Evolutionary conservation across 345 rosid species (phyloP), one percentile per base, ranked within the genome.

Genomic region (Salix arbutifolia): DNA sequence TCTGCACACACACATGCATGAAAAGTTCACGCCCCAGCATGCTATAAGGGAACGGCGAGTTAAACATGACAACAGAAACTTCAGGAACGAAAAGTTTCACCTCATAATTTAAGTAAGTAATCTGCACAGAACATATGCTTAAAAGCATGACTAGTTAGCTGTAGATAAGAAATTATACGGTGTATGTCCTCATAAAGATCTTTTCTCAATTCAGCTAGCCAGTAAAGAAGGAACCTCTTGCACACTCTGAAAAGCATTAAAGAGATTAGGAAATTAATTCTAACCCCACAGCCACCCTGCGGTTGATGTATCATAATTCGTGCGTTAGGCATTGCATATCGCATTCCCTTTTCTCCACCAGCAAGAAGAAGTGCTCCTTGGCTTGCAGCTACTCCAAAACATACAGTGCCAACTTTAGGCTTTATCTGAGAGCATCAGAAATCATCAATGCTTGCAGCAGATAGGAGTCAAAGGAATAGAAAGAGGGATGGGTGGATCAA

Each of bases 331-430:
- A 91, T 96, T 48, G 98, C 87, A 78, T 91, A 96, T 1, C 98
- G 92, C 97, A 93, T 96, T 65, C 98, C 98, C 81, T 93, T 95
- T 74, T 96, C 97, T 79, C 99, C 96, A 73, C 93, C 99, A 77
- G 99, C 91, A 50, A 96, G 96, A 82, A 93, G 92, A 77, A 93
- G 90, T 65, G 97, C 94, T 76, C 90, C 97, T 88, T 91, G 93
- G 83, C 98, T 96, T 74, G 99, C 99, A 72, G 96, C 93, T 74
- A 96, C 93, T 71, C 98, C 99, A 71, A 96, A 93, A 79, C 97
- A 90, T 31, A 96, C 96, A 4, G 97, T 93, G 78, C 98, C 97
- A 67, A 96, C 96, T 91, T 85, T 96, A 52, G 96, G 98, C 84
- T 93, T 93, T 79, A 96, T 91, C 98, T 93, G 87, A 80, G 56